A percentile compares a stretch with the other conserved stretches of the same genome.
phyloP scores from a whole-genome alignment of 2,329 filamentous ascomycete genomes.

The Alternaria tenuissima region DNA sequence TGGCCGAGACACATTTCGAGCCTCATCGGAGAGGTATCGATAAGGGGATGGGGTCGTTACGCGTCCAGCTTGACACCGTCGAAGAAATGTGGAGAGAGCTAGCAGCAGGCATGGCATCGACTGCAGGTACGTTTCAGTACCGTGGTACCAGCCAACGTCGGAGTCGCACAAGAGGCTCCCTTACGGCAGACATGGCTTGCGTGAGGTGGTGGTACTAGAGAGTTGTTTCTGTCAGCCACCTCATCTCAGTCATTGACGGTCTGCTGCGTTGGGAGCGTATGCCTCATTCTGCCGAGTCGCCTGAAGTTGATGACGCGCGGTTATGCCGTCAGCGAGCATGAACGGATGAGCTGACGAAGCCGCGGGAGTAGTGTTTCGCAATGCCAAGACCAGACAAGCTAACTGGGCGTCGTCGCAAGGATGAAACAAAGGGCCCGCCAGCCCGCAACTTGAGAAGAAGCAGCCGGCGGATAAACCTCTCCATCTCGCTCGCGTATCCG shows the following conservation, averaged over 20 bases:
- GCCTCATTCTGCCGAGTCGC: background rate
- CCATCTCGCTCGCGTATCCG: conserved; percentile 20
- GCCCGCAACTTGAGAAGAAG: conserved; percentile 18
- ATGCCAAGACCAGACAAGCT: conserved; percentile 35
- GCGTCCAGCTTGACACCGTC: conserved; percentile 42
- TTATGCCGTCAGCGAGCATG: conserved; percentile 18
- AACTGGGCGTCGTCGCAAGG: conserved; percentile 16
- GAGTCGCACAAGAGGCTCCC: conserved; percentile 6
- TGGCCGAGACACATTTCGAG: conserved; percentile 26
- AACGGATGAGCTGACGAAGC: conserved; percentile 30
- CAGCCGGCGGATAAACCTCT: conserved; percentile 6
- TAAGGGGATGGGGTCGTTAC: conserved; percentile 39
- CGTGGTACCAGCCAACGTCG: conserved; percentile 12
- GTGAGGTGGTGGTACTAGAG: background rate
- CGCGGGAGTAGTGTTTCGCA: conserved; percentile 31
- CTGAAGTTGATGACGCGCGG: conserved; percentile 16
- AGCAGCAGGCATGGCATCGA: conserved; percentile 26
- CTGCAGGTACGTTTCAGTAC: conserved; percentile 33
- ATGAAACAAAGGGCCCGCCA: conserved; percentile 28
- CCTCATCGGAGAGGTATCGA: conserved; percentile 26
- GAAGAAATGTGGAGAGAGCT: conserved; percentile 41
- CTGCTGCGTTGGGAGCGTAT: background rate
- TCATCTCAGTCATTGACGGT: background rate
- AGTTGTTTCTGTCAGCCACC: conserved; percentile 8
- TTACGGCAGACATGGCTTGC: background rate